Evolutionary conservation across 257 asterid species (phyloP).

Genomic region (Solanum arcanum): DNA sequence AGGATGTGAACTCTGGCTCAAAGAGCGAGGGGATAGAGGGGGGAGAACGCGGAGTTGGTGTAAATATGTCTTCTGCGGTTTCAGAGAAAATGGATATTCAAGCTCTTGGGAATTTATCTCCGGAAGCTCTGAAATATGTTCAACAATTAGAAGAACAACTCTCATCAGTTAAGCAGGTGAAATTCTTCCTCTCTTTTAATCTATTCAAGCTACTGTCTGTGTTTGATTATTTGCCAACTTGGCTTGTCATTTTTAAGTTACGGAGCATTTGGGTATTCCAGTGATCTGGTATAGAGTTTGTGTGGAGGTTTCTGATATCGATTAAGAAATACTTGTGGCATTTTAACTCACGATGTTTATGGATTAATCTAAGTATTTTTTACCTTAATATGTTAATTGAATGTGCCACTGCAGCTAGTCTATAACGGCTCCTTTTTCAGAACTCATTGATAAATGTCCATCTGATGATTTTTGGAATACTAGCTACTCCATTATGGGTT

Average conservation of each 20-base stretch:
- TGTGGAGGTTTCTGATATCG: neutral
- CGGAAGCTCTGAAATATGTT: constrained; percentile 50
- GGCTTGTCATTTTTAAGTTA: neutral
- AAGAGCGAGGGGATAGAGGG: constrained; percentile 28
- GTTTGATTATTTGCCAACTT: neutral
- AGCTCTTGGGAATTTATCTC: constrained; percentile 38
- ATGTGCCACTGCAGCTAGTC: neutral
- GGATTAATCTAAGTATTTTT: neutral
- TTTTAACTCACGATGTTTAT: neutral
- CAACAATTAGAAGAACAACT: constrained; percentile 64
- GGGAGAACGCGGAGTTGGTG: constrained; percentile 19
- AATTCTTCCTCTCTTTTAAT: neutral
- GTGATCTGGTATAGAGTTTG: neutral
- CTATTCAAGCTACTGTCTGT: neutral
- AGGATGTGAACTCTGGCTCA: constrained; percentile 19
- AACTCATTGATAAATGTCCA: neutral
- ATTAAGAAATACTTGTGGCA: neutral
- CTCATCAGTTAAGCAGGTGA: constrained; percentile 62
- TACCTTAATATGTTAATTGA: neutral
- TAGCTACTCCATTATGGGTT: neutral
- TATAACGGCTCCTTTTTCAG: neutral
- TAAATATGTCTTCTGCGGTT: neutral
- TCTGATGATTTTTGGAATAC: neutral
- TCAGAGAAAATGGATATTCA: constrained; percentile 6
- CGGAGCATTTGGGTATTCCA: neutral